Base-by-base conservation (phyloP, 2,329 filamentous ascomycete genomes). In the Cercospora nicotianae region DNA sequence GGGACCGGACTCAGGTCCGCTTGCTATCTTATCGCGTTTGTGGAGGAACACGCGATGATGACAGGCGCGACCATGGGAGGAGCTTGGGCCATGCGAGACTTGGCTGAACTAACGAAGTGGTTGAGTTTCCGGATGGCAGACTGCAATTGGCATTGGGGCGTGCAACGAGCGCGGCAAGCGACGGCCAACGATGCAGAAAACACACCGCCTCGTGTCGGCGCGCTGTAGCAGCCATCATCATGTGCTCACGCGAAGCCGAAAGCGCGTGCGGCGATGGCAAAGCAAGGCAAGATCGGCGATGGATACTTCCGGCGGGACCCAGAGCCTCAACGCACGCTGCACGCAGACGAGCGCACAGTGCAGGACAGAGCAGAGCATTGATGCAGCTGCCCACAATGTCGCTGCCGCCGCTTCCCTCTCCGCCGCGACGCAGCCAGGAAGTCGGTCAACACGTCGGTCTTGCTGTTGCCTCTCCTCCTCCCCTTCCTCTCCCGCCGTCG, bases 221-320 rank as follows among this genome's bases (percentile, higher is more conserved):
- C 59, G 3, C 18, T 18, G 59, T 6, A 31, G 30, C 10, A 16
- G 45, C n/a, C 42, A 48, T 64, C 45, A 58, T 61, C 55, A 48
- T 55, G 58, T 60, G 66, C 66, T 62, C 57, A 58, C 66, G 62
- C 55, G 57, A 58, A 12, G 57, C 53, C 55, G 39, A 23, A 45
- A 67, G 51, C 26, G 65, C 53, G 42, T 31, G 60, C 39, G 36
- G 3, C 30, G 20, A 26, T n/a, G n/a, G 18, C 39, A 48, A 51
- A 42, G 20, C n/a, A 48, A n/a, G 66, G 36, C 58, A 64, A 23
- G 66, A 67, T 67, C 66, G 62, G 55, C 66, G 65, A 67, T 67
- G 65, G 55, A 20, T 30, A 16, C 57, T 55, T 42, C 26, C 33
- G 33, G 48, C 48, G 48, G 45, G 45, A 13, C 45, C 45, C 45